Conservation (phyloP, 495 filamentous ascomycete species). For the Penicillium alfredii region DNA sequence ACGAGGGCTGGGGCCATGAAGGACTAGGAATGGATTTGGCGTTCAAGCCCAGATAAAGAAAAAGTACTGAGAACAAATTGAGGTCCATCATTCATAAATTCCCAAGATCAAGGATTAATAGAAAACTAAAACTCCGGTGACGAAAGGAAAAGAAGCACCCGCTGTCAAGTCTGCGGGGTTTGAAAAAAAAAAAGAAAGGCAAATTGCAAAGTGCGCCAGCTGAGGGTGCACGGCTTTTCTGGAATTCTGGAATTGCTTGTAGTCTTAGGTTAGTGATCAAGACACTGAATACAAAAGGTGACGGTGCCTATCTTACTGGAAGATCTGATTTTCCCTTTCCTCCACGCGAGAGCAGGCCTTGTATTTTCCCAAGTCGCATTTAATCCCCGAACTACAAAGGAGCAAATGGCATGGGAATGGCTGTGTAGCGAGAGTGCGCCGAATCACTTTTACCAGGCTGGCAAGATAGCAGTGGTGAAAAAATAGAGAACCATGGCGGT, state of each 20-base stretch:
- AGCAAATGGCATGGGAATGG: neutral
- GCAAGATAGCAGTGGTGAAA: conserved; percentile 4
- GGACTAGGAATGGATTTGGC: conserved; percentile 1
- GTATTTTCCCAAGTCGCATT: conserved; percentile 3
- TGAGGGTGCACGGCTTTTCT: no score
- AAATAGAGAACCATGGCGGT: conserved; percentile 3
- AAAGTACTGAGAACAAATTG: no score
- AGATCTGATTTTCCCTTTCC: conserved; percentile 31
- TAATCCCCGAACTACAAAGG: no score
- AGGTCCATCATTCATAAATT: conserved; percentile 23
- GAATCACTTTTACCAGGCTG: conserved; percentile 8
- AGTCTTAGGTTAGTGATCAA: no score
- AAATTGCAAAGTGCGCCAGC: no score
- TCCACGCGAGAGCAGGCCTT: conserved; percentile 26
- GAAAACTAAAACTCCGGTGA: conserved; percentile 9
- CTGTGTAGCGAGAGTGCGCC: conserved; percentile 1
- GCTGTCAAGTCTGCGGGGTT: no score
- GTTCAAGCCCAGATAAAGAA: no score
- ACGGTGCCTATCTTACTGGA: conserved; percentile 24
- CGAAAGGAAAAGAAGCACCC: conserved; percentile 8
- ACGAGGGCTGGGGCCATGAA: no score
- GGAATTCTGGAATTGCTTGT: no score
- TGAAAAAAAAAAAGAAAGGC: no score
- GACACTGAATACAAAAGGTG: no score
- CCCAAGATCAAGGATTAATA: conserved; percentile 7